Evolutionary conservation across 169 alveolate species (phyloP), one percentile per base, ranked within the genome.

Genomic region (Besnoitia besnoiti): DNA sequence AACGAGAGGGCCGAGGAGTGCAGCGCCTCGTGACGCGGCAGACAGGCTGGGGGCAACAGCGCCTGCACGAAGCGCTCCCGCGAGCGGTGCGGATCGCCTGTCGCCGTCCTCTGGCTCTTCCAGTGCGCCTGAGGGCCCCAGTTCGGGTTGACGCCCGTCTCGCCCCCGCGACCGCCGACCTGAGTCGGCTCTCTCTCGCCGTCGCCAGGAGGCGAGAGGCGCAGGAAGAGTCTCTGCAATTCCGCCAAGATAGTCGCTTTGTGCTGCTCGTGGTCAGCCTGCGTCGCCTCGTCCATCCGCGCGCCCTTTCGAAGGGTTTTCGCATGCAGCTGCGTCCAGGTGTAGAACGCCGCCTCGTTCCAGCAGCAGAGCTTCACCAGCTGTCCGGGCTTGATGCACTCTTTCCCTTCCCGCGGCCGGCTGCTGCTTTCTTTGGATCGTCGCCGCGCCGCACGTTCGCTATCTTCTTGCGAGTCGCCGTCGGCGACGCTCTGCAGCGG

Each of bases 341-440:
- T 19, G 55, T 85, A 85, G 49, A 85, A 85, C 24, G 90, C 90
- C 3, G 90, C 90, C 49, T 85, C 90, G 30, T 40, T 24, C 90
- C 90, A 85, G 80, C 14, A n/a, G 51, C 90, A 85, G 33, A 85
- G 90, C 79, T 85, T 85, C 37, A 85, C 37, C 50, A 85, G 90
- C 55, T 55, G 76, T 8, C 76, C 75, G 7, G 30, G 76, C 62
- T 82, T 21, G 73, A 14, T 50, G 44, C 47, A 4, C 0, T 73
- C 46, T 19, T 35, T 35, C 82, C 24, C 24, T 19, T 73, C 82
- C 2, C 19, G 44, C 16, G 30, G 46, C 46, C 82, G 82, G 2
- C 46, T 51, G 24, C 67, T 51, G n/a, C 24, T 3, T n/a, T 7
- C 82, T 73, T 19, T 30, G 24, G 3, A 7, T 8, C 82, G 8